These are phyloP conservation scores for Colletotrichum eremochloae DNA, from an alignment of 2,329 filamentous ascomycete species.

Conservation along the genomic window DNA sequence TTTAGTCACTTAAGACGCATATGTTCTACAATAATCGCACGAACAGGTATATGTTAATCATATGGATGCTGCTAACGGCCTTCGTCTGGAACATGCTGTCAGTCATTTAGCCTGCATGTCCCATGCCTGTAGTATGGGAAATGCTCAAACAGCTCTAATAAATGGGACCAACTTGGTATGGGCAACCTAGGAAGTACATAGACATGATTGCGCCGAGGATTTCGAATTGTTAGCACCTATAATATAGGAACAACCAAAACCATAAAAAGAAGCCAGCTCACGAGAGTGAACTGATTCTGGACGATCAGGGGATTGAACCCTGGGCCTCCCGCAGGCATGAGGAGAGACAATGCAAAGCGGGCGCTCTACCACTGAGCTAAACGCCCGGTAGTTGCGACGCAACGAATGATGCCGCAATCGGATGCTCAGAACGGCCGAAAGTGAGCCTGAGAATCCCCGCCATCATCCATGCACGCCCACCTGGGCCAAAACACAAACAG, in stretches of 20 bases:
- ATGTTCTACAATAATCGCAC: background rate
- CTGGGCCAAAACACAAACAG: background rate
- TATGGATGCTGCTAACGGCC: no score
- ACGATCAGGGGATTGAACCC: constrained; percentile 40
- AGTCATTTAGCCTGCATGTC: no score
- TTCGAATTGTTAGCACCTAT: background rate
- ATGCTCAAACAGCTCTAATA: background rate
- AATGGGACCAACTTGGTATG: background rate
- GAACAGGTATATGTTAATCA: no score
- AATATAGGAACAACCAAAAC: background rate
- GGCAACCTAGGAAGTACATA: no score
- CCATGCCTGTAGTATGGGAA: no score
- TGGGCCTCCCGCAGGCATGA: constrained; percentile 36
- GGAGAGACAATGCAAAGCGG: constrained; percentile 27
- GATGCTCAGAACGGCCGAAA: background rate
- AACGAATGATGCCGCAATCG: background rate
- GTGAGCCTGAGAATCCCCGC: background rate
- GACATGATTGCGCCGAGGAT: no score
- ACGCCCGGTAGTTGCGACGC: background rate
- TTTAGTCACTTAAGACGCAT: background rate
- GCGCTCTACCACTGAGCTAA: constrained; percentile 38
- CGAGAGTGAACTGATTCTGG: background rate
- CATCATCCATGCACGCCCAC: background rate
- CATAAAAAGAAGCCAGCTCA: background rate
- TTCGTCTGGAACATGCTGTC: no score